Percentiles rank a stretch among this genome's conserved stretches.
Conservation (phyloP, 2,329 filamentous ascomycete species). For the Beauveria medogensis region DNA sequence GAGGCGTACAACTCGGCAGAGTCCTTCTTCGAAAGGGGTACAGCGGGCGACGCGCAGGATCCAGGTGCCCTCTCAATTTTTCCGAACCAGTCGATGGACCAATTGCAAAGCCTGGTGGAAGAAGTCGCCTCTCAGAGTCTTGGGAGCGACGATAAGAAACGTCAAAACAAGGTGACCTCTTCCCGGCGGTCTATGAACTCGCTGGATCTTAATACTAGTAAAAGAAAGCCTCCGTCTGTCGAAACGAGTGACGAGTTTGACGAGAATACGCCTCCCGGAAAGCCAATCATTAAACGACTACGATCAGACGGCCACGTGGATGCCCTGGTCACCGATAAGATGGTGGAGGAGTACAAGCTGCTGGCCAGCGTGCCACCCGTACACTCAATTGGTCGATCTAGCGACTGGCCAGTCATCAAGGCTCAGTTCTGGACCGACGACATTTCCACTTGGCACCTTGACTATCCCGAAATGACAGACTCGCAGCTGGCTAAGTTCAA, state of each 20-base stretch:
- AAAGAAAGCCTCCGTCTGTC: constrained; percentile 42
- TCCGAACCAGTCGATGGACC: constrained; percentile 37
- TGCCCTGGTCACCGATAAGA: constrained; percentile 22
- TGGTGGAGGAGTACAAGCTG: constrained; percentile 36
- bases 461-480: constrained; percentile 57
- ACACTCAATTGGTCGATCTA: constrained; percentile 44
- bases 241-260: constrained; percentile 47
- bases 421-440: constrained; percentile 51
- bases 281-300: constrained; percentile 47
- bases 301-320: constrained; percentile 41
- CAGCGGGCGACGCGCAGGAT: constrained; percentile 17
- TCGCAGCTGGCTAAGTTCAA: constrained; percentile 49
- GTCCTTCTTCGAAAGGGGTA: constrained; percentile 22
- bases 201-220: constrained; percentile 41
- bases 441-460: constrained; percentile 48
- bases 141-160: constrained; percentile 34
- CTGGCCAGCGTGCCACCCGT: constrained; percentile 43
- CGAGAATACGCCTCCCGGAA: constrained; percentile 25
- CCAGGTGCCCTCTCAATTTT: constrained; percentile 27
- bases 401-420: constrained; percentile 49
- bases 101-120: constrained; percentile 43
- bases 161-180: constrained; percentile 10
- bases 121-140: constrained; percentile 49
- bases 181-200: constrained; percentile 21
- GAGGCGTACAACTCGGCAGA: constrained; percentile 37